These are phyloP conservation scores for Zea mays DNA, from an alignment of 176 grass and related monocot genomes.

Conservation along the genomic window Zm-B73-REFERENCE-NAM-5.0 NC_050096.1:8057001-8057500, in stretches of 20 bases:
- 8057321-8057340: background rate
- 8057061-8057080: background rate
- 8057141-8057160: background rate
- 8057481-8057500: background rate
- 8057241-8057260: background rate
- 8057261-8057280: background rate
- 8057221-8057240: background rate
- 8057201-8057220: slow-evolving; percentile 1
- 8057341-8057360: background rate
- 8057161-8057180: background rate
- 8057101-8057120: background rate
- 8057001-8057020: background rate
- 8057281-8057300: background rate
- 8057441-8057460: slow-evolving; percentile 29
- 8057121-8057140: background rate
- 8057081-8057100: background rate
- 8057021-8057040: background rate
- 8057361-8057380: background rate
- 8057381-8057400: background rate
- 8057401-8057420: background rate
- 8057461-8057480: slow-evolving; percentile 35
- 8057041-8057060: background rate
- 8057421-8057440: background rate
- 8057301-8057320: background rate
- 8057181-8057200: background rate